phyloP scores from a whole-genome alignment of 202 grass and related monocot genomes.

The Thinopyrum obtusiflorum region DNA sequence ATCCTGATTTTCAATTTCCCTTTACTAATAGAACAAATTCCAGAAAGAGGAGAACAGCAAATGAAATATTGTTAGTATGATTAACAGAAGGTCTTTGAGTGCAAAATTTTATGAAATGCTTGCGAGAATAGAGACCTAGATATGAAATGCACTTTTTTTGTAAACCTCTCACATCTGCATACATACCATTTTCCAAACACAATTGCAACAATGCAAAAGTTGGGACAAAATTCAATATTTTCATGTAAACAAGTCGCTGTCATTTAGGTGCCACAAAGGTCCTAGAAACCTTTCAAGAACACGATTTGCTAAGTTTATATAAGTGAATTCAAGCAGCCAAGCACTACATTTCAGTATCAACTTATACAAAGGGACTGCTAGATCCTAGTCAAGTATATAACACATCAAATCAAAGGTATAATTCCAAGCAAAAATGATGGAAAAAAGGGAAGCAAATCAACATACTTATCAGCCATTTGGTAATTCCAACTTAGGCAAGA shows the following conservation, averaged over 20 bases:
- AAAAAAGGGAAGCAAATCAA: neutral
- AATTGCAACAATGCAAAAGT: neutral
- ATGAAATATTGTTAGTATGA: constrained; percentile 12
- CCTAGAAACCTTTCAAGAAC: neutral
- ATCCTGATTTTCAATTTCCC: neutral
- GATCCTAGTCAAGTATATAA: neutral
- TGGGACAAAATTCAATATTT: constrained; percentile 10
- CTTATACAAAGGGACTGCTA: neutral
- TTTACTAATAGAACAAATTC: constrained; percentile 14
- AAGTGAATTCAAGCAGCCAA: constrained; percentile 1
- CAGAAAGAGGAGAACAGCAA: neutral
- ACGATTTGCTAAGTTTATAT: neutral
- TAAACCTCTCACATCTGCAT: neutral
- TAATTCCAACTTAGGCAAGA: neutral
- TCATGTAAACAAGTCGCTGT: neutral
- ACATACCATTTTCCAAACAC: neutral
- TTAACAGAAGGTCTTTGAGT: constrained; percentile 2
- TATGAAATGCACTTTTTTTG: neutral
- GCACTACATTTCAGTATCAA: neutral
- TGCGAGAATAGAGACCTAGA: neutral
- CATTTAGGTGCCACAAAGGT: constrained; percentile 17
- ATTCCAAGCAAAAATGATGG: neutral
- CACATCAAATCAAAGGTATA: constrained; percentile 7
- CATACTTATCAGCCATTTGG: constrained; percentile 12
- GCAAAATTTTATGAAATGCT: constrained; percentile 6